Percentiles rank a stretch among this genome's conserved stretches.
Evolutionary conservation across 2,329 filamentous ascomycete species (phyloP).

Genomic region (Curvularia spicifera): DNA sequence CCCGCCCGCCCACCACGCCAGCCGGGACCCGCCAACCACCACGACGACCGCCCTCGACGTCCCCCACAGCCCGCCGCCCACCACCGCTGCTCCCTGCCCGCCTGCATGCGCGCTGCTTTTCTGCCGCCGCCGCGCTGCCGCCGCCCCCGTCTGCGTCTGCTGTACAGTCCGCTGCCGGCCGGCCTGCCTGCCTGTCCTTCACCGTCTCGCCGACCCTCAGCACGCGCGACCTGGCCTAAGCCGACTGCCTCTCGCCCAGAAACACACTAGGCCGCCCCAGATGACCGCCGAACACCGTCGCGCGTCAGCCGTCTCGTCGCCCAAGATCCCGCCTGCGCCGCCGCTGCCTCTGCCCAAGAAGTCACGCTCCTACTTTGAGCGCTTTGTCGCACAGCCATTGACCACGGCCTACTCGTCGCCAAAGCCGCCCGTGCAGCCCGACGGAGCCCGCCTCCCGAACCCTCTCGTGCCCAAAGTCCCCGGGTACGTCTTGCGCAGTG

Average conservation of each 20-base stretch:
- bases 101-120: neutral
- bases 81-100: too few relatives aligned
- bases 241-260: neutral
- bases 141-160: neutral
- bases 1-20: neutral
- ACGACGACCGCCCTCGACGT: neutral
- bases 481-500: conserved; percentile 32
- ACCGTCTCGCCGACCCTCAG: neutral
- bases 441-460: conserved; percentile 48
- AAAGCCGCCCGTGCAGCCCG: conserved; percentile 58
- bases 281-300: conserved; percentile 19
- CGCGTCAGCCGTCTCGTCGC: conserved; percentile 18
- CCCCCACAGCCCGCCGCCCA: too few relatives aligned
- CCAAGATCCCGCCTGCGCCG: conserved; percentile 42
- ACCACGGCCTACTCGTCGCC: conserved; percentile 58
- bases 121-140: neutral
- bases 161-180: too few relatives aligned
- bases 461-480: conserved; percentile 47
- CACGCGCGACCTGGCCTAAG: too few relatives aligned
- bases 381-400: conserved; percentile 63
- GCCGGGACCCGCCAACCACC: neutral
- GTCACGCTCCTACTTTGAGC: conserved; percentile 52
- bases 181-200: neutral
- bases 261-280: conserved; percentile 8
- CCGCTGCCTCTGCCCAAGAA: conserved; percentile 46